phyloP scores from a whole-genome alignment of 768 basidiomycete genomes.

The Naganishia onofrii region DNA sequence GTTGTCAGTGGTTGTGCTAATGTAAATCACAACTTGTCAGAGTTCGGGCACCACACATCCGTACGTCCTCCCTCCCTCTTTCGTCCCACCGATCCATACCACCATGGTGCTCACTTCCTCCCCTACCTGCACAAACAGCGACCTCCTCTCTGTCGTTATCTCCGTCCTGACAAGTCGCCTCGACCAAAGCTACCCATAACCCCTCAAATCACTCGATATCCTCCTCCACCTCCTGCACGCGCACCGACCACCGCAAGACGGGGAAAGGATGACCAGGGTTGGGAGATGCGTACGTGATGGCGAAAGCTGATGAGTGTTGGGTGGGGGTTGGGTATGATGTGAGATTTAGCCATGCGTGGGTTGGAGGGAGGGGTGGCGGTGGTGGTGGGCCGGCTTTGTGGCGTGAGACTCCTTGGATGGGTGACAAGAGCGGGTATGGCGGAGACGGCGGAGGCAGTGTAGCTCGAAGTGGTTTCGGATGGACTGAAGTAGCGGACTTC shows the following conservation, averaged over 20 bases:
- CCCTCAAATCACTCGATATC: slow-evolving; percentile 12
- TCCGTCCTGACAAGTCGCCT: background rate
- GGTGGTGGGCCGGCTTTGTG: background rate
- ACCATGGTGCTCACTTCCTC: background rate
- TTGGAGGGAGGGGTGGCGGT: slow-evolving; percentile 6
- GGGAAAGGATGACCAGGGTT: too few relatives aligned
- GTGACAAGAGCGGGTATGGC: too few relatives aligned
- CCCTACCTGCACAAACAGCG: background rate
- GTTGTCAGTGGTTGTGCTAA: too few relatives aligned
- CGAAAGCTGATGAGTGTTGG: slow-evolving; percentile 19
- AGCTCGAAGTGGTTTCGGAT: background rate
- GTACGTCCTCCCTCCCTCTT: background rate
- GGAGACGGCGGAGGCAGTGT: background rate
- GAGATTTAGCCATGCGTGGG: background rate
- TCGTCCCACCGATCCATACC: background rate
- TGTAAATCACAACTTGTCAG: too few relatives aligned
- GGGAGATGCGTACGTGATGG: background rate
- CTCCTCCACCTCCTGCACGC: slow-evolving; percentile 15
- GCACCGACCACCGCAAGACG: background rate
- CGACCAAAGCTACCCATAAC: background rate
- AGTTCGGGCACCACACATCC: too few relatives aligned
- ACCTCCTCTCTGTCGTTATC: background rate
- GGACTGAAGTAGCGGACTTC: background rate
- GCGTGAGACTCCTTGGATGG: background rate
- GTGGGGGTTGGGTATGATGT: background rate